phyloP scores from a whole-genome alignment of 352 stramenopile genomes.

The Phytophthora capsici region DNA sequence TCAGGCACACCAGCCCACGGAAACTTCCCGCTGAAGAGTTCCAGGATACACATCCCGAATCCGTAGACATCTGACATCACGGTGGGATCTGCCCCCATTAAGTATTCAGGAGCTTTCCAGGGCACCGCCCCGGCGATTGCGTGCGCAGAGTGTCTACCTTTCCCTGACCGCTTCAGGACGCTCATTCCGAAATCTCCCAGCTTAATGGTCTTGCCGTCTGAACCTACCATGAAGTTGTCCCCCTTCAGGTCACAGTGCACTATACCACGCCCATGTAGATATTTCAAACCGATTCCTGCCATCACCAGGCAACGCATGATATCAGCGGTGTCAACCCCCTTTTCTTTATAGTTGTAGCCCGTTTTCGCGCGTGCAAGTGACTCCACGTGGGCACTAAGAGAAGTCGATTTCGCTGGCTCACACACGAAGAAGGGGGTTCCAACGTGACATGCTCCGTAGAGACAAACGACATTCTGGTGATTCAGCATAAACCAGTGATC shows the following conservation, averaged over 20 bases:
- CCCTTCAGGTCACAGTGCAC: conserved; percentile 49
- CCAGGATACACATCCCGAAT: conserved; percentile 45
- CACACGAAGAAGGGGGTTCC: conserved; percentile 39
- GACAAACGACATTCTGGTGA: conserved; percentile 40
- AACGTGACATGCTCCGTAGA: conserved; percentile 43
- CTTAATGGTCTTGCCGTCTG: conserved; percentile 39
- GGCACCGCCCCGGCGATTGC: conserved; percentile 18
- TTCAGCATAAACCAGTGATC: conserved; percentile 42
- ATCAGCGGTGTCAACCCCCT: conserved; percentile 20
- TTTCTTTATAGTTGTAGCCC: conserved; percentile 20
- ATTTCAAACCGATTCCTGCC: conserved; percentile 39
- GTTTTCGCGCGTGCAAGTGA: conserved; percentile 14
- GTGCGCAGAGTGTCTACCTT: conserved; percentile 6
- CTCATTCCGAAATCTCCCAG: conserved; percentile 43
- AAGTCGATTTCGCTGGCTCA: conserved; percentile 31
- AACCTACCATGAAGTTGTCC: conserved; percentile 43
- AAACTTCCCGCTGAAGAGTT: conserved; percentile 34
- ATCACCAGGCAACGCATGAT: conserved; percentile 35
- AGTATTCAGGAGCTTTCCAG: conserved; percentile 43
- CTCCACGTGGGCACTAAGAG: conserved; percentile 24
- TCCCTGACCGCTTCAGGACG: conserved; percentile 28
- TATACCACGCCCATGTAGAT: conserved; percentile 37
- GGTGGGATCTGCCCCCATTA: conserved; percentile 13
- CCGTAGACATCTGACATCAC: conserved; percentile 37
- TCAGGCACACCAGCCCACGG: conserved; percentile 35